phyloP scores from a whole-genome alignment of 2,329 filamentous ascomycete species.

The Phialophora tarda region DNA sequence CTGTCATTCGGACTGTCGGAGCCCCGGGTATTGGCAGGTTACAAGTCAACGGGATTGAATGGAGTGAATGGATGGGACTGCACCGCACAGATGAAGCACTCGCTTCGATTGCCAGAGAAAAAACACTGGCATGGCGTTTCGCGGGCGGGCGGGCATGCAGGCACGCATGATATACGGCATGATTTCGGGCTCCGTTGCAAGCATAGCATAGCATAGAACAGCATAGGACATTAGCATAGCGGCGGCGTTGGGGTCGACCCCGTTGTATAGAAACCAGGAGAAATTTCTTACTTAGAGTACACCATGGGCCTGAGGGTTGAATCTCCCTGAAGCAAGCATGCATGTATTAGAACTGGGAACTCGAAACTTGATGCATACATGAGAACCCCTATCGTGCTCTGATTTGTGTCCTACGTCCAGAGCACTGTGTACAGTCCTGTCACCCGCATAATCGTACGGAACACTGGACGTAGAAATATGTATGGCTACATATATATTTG shows the following conservation, averaged over 20 bases:
- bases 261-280: not conserved
- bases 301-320: not conserved
- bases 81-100: not conserved
- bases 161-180: not conserved
- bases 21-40: not conserved
- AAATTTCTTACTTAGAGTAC: not conserved
- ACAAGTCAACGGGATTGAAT: not conserved
- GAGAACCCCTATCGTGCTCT: not conserved
- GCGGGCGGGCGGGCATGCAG: not conserved
- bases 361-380: not conserved
- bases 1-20: not conserved
- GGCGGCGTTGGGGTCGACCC: slow-evolving; percentile 14
- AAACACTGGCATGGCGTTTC: not conserved
- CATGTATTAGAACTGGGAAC: no score
- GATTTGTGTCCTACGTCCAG: not conserved
- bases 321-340: no score
- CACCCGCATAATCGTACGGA: no score
- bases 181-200: not conserved
- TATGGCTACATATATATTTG: no score
- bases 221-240: slow-evolving; percentile 23
- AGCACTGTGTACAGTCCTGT: no score
- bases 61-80: not conserved
- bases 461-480: no score
- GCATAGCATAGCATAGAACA: not conserved
- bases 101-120: not conserved